Conservation (phyloP, 2,329 filamentous ascomycete genomes). For the Diaporthe sp. region DNA sequence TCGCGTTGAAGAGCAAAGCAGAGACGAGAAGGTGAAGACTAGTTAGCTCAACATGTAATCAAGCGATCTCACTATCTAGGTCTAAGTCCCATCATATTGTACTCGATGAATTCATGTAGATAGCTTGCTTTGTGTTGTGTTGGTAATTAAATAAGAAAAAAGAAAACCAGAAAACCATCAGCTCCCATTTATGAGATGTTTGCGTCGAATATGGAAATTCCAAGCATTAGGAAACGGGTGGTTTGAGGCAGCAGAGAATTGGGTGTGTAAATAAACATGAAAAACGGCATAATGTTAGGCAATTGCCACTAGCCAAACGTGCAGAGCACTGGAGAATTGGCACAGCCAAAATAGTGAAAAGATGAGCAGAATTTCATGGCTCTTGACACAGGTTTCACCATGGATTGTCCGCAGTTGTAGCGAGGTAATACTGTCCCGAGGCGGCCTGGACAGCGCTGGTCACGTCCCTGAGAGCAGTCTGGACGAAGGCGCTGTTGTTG, state of each 20-base stretch:
- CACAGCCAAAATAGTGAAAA: background rate
- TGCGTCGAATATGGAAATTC: background rate
- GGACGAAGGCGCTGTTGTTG: background rate
- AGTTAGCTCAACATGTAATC: too few species aligned
- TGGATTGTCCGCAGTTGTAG: background rate
- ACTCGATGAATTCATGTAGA: background rate
- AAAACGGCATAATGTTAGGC: accelerated
- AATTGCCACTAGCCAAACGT: background rate
- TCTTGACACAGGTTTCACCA: background rate
- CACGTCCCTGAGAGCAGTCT: background rate
- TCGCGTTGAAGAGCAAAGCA: too few species aligned
- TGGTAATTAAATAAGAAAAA: background rate
- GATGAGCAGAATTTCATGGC: accelerated
- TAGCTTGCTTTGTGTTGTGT: background rate
- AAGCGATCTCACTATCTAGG: background rate
- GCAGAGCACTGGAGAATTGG: background rate
- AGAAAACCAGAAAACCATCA: too few species aligned
- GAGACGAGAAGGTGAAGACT: too few species aligned
- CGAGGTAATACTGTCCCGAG: background rate
- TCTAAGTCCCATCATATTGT: background rate
- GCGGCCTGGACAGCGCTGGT: background rate
- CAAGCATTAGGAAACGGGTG: background rate
- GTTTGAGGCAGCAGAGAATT: background rate
- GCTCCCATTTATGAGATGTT: background rate
- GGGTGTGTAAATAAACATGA: background rate